Evolutionary conservation across 352 stramenopile species (phyloP), one percentile per base, ranked within the genome.

Genomic region (Plasmopara muralis): DNA sequence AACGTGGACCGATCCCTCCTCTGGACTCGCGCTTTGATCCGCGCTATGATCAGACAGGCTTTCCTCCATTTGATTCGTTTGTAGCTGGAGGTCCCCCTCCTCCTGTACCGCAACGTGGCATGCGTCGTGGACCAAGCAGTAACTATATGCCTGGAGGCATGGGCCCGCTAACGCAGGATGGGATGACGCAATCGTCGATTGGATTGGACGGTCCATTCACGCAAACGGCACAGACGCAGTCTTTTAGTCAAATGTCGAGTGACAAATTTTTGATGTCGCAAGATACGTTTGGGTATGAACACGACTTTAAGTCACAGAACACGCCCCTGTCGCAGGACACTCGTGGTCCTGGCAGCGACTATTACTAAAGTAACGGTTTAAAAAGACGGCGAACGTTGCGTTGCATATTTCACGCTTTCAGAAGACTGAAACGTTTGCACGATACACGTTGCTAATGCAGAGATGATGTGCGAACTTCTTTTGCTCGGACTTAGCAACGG

Each of bases 231-330:
- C 78, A 89, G 57, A 90, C 83, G 14, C 83, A 93, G 60, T 85
- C 80, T 20, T 93, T 93, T 56, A 91, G 81, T 50, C 83, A 93
- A 58, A 63, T 87, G 53, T 93, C 83, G 31, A 68, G 58, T 4
- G 81, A 89, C 60, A 90, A 90, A 69, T 90, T 87, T 43, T 72
- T 68, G 42, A 85, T 93, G 77, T 89, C 78, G 15, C 83, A 93
- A 54, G 83, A 93, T 46, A 74, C 69, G 48, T 93, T 83, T n/a
- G 72, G 56, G 0, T 89, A 79, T 39, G 77, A 90, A 47, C 67
- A 82, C 40, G 78, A 89, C 50, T 93, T 84, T 59, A 89, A 93
- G 71, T 89, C 83, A 43, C 80, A 91, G 64, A 87, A 77, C 50
- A 67, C 89, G 6, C 73, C 78, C 4, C 88, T 90, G 83, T 90